Base-by-base conservation (phyloP, 2,329 filamentous ascomycete species). In the Cladophialophora immunda region DNA sequence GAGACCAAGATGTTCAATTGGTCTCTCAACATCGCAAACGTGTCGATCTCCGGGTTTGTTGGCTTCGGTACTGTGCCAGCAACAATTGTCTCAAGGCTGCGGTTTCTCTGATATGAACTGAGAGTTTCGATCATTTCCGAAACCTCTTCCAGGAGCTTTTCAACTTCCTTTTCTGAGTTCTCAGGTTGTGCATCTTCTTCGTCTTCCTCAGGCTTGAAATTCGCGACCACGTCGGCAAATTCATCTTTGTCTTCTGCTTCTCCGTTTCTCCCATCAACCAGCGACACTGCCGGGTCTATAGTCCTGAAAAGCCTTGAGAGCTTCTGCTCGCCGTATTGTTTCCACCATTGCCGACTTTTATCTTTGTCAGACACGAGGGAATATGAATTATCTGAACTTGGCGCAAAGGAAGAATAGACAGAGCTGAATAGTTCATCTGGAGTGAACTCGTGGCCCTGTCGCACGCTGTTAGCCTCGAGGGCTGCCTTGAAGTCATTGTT, bases 1-100 rank as follows among this genome's bases (percentile, higher is more conserved):
- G 90, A 85, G 67, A 97, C 86, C 69, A 97, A 87, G 32, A 93
- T 81, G 0, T 87, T 83, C 22, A 97, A 82, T 75, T 94, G 92
- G 3, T 89, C 86, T 75, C 91, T 93, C 60, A 97, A 83, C 29
- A 89, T 85, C 70, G 92, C 85, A 76, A 96, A 97, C 0, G 86
- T 80, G 45, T 82, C 81, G 41, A 82, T 76, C 71, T 90, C 88
- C 32, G 85, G 83, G 19, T 82, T 78, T 0, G 85, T 86, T 4
- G 88, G 88, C 36, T 82, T 78, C 1, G 81, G 76, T 41, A 82
- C 81, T 36, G 82, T 83, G n/a, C 85, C 71, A 1, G 80, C 79
- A 19, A 59, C 58, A 19, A 53, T 56, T 17, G 41, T 59, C 11
- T 76, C 76, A 9, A 87, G 81, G 66, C 84, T 86, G 55, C 88